Conservation (phyloP, 1,139 yeast species). For the Pichia sp. region DNA sequence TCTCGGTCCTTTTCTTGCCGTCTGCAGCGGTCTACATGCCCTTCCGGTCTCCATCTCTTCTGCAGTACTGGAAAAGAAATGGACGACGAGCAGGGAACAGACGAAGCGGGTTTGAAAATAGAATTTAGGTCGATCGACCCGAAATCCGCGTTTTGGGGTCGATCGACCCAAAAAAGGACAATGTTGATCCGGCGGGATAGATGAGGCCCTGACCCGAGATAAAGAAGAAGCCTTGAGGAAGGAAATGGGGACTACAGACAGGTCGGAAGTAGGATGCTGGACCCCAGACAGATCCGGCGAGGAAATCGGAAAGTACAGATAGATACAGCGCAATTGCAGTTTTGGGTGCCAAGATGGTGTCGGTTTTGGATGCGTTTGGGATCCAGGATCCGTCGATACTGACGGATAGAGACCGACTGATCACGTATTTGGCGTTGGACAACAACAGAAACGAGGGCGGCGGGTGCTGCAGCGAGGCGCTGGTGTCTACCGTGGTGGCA, state of each 20-base stretch:
- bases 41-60: background rate
- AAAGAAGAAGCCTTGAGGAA: background rate
- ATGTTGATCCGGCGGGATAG: too few species aligned
- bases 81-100: background rate
- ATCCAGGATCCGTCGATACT: conserved; percentile 1
- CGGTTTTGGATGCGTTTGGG: background rate
- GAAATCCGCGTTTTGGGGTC: background rate
- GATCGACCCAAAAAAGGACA: too few species aligned
- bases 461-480: background rate
- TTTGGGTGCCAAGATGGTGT: conserved; percentile 3
- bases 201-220: background rate
- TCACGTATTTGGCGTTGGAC: background rate
- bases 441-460: background rate
- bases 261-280: background rate
- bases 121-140: background rate
- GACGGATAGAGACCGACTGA: background rate
- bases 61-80: background rate
- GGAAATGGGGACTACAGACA: too few species aligned
- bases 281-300: background rate
- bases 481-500: background rate
- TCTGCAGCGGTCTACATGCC: too few species aligned
- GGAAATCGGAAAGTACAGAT: background rate
- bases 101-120: background rate
- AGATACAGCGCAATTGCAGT: background rate
- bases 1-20: background rate